Evolutionary conservation across 2,329 filamentous ascomycete species (phyloP), one percentile per base, ranked within the genome.

Genomic region (Sodiomyces alkalinus): DNA sequence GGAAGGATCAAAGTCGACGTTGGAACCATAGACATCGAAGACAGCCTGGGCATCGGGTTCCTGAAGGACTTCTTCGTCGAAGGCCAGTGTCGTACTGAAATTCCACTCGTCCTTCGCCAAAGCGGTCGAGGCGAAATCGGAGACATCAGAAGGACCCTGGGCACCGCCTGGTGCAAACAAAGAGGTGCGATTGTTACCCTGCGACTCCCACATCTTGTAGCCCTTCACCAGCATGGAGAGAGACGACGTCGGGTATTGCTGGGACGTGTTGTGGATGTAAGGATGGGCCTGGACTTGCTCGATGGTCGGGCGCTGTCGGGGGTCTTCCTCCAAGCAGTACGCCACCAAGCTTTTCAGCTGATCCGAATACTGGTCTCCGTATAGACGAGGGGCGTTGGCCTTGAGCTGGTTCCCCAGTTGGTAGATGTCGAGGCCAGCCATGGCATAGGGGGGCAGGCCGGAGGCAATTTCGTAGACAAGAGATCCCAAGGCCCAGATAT

Each of bases 401-500:
- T 71, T 68, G 21, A 78, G 53, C 38, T 71, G 64, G 28, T 55
- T 63, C 17, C 67, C 67, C 22, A 68, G 60, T 39, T 40, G 33
- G 11, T 39, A 37, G 19, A 64, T 49, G 25, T 62, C 58, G 39
- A 60, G 59, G 35, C 59, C 68, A 26, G 69, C 60, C 23, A 58
- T 58, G 22, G 69, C 72, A 39, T 80, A 79, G 0, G 81, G 81
- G 3, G 80, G 80, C 12, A 75, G 56, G 1, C 81, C 81, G 4
- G 77, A 82, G 1, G 81, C 80, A 49, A 87, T 80, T 49, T 90
- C 81, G 42, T 72, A 83, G 2, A 83, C 62, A 48, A 85, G 79
- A 35, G 80, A 79, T 2, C 81, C 82, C 46, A 82, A 85, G 3
- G 81, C 80, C 81, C 82, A 90, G 28, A 86, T 83, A 41, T 90